Conservation (phyloP, 169 alveolate species). For the Cryptosporidium tyzzeri region DNA sequence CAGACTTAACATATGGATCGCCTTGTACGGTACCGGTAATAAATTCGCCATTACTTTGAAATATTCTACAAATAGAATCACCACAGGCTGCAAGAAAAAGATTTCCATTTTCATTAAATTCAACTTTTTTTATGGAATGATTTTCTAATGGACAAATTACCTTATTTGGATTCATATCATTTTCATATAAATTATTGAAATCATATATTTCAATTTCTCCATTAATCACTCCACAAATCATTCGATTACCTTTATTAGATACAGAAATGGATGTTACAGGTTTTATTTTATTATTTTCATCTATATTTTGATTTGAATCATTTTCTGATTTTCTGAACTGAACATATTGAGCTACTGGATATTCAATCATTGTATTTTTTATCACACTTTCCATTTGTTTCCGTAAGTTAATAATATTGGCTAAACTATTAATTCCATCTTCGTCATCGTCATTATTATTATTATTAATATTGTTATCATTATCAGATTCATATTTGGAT, state of each 20-base stretch:
- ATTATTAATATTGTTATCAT: neutral
- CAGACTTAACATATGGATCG: conserved; percentile 72
- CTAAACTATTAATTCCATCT: conserved; percentile 49
- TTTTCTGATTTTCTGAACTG: conserved; percentile 3
- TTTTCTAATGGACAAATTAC: conserved; percentile 57
- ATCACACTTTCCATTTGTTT: neutral
- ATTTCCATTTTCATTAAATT: conserved; percentile 42
- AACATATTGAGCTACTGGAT: conserved; percentile 22
- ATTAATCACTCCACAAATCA: conserved; percentile 55
- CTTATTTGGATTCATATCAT: conserved; percentile 55
- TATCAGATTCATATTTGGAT: neutral
- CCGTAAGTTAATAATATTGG: conserved; percentile 39
- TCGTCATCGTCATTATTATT: neutral
- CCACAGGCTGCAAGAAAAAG: conserved; percentile 66
- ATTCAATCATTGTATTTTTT: conserved; percentile 5
- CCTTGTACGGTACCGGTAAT: conserved; percentile 66
- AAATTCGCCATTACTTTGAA: conserved; percentile 51
- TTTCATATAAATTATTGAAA: conserved; percentile 28
- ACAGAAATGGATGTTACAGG: conserved; percentile 45
- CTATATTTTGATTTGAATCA: neutral
- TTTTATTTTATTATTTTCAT: neutral
- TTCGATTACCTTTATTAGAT: conserved; percentile 30
- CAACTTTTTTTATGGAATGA: conserved; percentile 39
- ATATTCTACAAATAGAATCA: conserved; percentile 55
- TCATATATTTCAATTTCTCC: conserved; percentile 60